Conservation (phyloP, 2,329 filamentous ascomycete genomes). For the Xylariomycetidae sp. region DNA sequence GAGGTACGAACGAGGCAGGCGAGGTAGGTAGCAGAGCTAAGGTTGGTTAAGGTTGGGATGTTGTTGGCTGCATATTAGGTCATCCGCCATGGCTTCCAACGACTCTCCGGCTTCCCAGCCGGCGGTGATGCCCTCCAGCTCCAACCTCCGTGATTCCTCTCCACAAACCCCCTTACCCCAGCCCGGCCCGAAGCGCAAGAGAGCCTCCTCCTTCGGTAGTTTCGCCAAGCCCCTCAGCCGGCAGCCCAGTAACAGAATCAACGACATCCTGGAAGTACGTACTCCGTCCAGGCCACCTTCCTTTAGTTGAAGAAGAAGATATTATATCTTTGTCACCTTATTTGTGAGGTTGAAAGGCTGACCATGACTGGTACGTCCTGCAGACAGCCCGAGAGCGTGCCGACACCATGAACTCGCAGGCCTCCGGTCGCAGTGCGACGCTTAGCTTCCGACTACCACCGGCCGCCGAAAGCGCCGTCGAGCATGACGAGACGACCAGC, state of each 20-base stretch:
- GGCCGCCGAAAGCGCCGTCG: slow-evolving; percentile 9
- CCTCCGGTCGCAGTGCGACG: slow-evolving; percentile 12
- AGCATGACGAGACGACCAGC: slow-evolving; percentile 36
- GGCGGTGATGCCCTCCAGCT: too few species aligned
- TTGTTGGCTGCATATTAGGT: too few species aligned
- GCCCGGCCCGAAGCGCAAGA: slow-evolving; percentile 6
- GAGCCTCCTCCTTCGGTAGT: slow-evolving; percentile 6
- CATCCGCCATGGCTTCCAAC: too few species aligned
- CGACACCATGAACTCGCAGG: slow-evolving; percentile 30
- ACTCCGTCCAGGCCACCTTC: too few species aligned
- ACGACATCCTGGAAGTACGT: slow-evolving; percentile 42
- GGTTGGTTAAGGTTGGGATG: too few species aligned
- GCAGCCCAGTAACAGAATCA: slow-evolving; percentile 37
- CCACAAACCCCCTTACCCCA: slow-evolving; percentile 14
- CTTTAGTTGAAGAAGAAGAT: too few species aligned
- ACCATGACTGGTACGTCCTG: not conserved
- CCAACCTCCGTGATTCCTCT: too few species aligned
- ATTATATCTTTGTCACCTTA: too few species aligned
- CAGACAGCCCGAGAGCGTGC: slow-evolving; percentile 39
- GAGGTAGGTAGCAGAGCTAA: too few species aligned
- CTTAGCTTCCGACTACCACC: slow-evolving; percentile 13
- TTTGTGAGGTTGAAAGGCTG: slow-evolving; percentile 2
- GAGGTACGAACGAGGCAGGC: too few species aligned
- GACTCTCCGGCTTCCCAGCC: too few species aligned
- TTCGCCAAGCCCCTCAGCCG: slow-evolving; percentile 13